phyloP scores from a whole-genome alignment of 305 asterid genomes.

The Plantago rigida region DNA sequence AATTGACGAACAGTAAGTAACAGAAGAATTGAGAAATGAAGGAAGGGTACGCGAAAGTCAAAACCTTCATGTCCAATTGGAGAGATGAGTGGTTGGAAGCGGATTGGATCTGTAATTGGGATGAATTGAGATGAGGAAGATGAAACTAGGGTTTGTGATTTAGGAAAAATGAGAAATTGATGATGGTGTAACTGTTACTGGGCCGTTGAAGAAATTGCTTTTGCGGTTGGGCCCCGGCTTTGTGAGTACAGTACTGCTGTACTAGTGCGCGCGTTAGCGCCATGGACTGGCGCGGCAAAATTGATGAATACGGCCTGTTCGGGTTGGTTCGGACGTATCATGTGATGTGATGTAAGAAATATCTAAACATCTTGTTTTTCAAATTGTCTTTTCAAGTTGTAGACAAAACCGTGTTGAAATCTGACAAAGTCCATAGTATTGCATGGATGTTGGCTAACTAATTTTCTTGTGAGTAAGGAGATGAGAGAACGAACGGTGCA shows the following conservation, averaged over 20 bases:
- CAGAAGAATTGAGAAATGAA: not conserved
- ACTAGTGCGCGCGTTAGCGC: constrained; percentile 27
- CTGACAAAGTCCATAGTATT: too few species aligned
- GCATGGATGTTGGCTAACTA: too few species aligned
- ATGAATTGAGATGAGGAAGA: constrained; percentile 22
- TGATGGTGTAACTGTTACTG: constrained; percentile 23
- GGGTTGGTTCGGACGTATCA: too few species aligned
- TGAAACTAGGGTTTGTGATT: constrained; percentile 36
- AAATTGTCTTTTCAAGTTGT: too few species aligned
- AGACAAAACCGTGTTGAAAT: too few species aligned
- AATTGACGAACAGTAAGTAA: constrained; percentile 22
- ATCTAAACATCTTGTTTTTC: too few species aligned
- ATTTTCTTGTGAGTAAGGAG: too few species aligned
- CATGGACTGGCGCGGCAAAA: constrained; percentile 22
- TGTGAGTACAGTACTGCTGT: not conserved
- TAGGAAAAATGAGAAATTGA: constrained; percentile 31
- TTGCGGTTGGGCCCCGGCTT: constrained; percentile 23
- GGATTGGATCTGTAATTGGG: constrained; percentile 18
- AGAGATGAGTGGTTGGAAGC: constrained; percentile 23
- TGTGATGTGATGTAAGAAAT: too few species aligned
- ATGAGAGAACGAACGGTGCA: too few species aligned
- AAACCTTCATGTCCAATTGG: constrained; percentile 30
- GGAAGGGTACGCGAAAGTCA: not conserved
- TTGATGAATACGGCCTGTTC: too few species aligned
- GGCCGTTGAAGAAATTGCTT: constrained; percentile 20